Base-by-base conservation (phyloP, 805 yeast genomes). In the Pichia occidentalis region DNA sequence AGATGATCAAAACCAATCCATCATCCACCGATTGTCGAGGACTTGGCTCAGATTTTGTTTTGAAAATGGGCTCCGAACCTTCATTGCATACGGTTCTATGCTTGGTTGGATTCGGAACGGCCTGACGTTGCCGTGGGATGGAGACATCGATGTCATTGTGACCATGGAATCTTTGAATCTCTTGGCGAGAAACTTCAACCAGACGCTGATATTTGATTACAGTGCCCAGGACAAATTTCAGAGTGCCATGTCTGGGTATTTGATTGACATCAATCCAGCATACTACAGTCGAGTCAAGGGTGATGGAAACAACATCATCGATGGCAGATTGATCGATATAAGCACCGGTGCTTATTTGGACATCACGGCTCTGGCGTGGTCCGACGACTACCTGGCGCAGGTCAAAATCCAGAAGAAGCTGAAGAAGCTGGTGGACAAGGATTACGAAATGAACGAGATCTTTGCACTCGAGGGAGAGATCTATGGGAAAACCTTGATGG, bases 1-100 rank as follows among this genome's bases (percentile, higher is more conserved):
- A 1, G 43, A 48, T 16, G 49, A 48, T 19, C 45, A 50, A 24
- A 47, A 52, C 28, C 44, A 50, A 28, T 42, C 54, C 0, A 37
- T 63, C 3, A 50, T 75, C 18, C 80, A 76, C 49, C 65, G 71
- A 32, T 45, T 77, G 25, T 47, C 70, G 5, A 61, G 77, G 39
- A 65, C 76, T 4, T 79, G 81, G 76, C 61, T 77, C 16, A 60
- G 67, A 29, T 73, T 76, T 49, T 56, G 75, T 22, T 51, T 60
- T 13, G 59, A 63, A 11, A 57, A 66, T 16, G 69, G 66, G 2
- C 45, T 78, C 5, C 50, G 61, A 9, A 68, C 80, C 0, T 79
- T 84, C 82, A 64, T 78, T 24, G 73, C 79, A 5, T 81, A 77
- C 54, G 85, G 85, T 3, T 62, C 81, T 8, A 59, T 78, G 41